A percentile compares a stretch with the other conserved stretches of the same genome.
Conservation (phyloP, 1,284 basidiomycete genomes). For the Tylopilus orsonianus region DNA sequence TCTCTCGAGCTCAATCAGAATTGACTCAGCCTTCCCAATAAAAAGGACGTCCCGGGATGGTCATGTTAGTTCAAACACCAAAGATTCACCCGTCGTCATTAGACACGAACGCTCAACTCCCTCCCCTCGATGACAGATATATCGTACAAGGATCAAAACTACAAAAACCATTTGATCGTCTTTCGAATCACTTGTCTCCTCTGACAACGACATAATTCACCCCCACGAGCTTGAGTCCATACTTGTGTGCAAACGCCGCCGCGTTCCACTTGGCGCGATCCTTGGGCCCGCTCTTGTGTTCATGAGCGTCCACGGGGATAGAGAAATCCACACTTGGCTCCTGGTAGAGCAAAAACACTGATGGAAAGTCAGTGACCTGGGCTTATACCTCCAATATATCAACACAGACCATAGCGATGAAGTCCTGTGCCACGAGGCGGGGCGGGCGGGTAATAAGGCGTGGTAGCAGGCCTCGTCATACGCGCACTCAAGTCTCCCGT, state of each 20-base stretch:
- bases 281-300: conserved; percentile 45
- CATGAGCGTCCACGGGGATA: conserved; percentile 47
- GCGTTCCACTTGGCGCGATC: conserved; percentile 57
- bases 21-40: too few species aligned
- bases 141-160: too few species aligned
- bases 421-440: conserved; percentile 55
- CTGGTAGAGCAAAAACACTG: conserved; percentile 61
- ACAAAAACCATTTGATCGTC: too few species aligned
- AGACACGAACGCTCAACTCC: not conserved
- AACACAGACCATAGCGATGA: conserved; percentile 50
- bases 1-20: too few species aligned
- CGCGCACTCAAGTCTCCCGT: conserved; percentile 39
- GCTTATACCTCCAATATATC: not conserved
- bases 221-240: conserved; percentile 58
- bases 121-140: not conserved
- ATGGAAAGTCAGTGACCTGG: not conserved
- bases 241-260: conserved; percentile 48
- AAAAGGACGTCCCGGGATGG: too few species aligned
- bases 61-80: too few species aligned
- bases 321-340: conserved; percentile 48
- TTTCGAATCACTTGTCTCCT: conserved; percentile 19
- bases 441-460: conserved; percentile 58
- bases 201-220: conserved; percentile 51
- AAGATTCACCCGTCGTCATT: too few species aligned
- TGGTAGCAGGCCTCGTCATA: conserved; percentile 48